Base-by-base conservation (phyloP, 2,329 filamentous ascomycete species). In the Blumeria graminis region DNA sequence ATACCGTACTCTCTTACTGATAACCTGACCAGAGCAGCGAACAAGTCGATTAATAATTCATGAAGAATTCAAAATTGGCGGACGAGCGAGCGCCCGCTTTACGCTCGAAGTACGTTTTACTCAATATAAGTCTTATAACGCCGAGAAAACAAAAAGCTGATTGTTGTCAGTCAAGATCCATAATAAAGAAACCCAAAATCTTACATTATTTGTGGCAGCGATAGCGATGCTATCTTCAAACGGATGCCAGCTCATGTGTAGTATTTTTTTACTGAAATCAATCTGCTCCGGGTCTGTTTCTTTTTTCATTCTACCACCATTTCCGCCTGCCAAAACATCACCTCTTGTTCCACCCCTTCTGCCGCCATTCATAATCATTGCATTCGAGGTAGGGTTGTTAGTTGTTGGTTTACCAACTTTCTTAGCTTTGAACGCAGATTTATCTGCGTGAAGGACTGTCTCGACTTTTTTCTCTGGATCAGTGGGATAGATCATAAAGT, bases 241-340 rank as follows among this genome's bases (percentile, higher is more conserved):
- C 53, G 92, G 92, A 80, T 98, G 92, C 92, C 92, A 98, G 72
- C 90, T 96, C 92, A 98, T 98, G 70, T 98, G 92, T 68, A 98
- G 70, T 65, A 98, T 98, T 79, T 98, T 98, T 79, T 96, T 98
- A 77, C 96, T 96, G 72, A 96, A 98, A 71, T 98, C 92, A 70
- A 96, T 96, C 73, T 96, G 90, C 70, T 98, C 90, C 58, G 92
- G 92, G 70, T 98, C 92, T 56, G 92, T 98, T 74, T 98, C 92
- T 73, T 95, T 96, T 66, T 89, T 83, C 92, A 98, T 96, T 64
- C 92, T 80, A 68, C 92, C 87, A 57, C 87, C 88, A 66, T 89
- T 85, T 48, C 83, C 84, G 55, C 80, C 81, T 55, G 80, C 81
- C n/a, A 18, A 18, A 43, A 14, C 14, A 36, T 85, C 85, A 59